Evolutionary conservation across 345 rosid genomes (phyloP).

Genomic region (Erysimum cheiranthoides): DNA sequence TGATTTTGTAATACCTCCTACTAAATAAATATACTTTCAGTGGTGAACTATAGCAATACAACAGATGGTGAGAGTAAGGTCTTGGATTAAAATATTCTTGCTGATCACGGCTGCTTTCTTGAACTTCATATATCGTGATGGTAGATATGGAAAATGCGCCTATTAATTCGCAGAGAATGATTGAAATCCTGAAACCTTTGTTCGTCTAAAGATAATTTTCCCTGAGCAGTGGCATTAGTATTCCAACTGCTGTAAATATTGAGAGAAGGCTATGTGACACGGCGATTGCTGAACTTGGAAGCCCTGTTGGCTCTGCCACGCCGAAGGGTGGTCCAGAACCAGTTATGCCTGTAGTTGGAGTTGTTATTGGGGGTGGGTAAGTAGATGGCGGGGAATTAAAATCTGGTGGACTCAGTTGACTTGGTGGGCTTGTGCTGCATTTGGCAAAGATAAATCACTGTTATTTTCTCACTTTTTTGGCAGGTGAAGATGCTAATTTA

Average conservation of each 20-base stretch:
- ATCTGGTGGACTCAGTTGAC: constrained; percentile 52
- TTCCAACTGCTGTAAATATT: constrained; percentile 51
- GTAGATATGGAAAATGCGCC: constrained; percentile 34
- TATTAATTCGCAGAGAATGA: constrained; percentile 48
- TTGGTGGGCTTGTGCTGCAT: constrained; percentile 70
- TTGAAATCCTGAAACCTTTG: constrained; percentile 36
- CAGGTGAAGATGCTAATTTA: constrained; percentile 23
- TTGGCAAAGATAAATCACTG: constrained; percentile 17
- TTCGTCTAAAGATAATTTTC: constrained; percentile 50
- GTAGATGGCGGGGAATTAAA: constrained; percentile 49
- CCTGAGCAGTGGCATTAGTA: constrained; percentile 53
- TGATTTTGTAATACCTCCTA: constrained; percentile 48
- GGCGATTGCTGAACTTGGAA: constrained; percentile 74
- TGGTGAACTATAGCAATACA: constrained; percentile 51
- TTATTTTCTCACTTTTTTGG: constrained; percentile 15
- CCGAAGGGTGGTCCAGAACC: constrained; percentile 64
- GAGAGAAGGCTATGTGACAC: constrained; percentile 50
- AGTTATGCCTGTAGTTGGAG: constrained; percentile 53
- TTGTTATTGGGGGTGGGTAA: constrained; percentile 48
- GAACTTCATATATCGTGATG: constrained; percentile 33
- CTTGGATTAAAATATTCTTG: constrained; percentile 45
- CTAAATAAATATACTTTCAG: constrained; percentile 50
- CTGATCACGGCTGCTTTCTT: constrained; percentile 36
- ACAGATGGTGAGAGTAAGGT: constrained; percentile 46
- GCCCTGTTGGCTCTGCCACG: constrained; percentile 79